Percentiles rank a stretch among this genome's conserved stretches.
Evolutionary conservation across 2,329 filamentous ascomycete species (phyloP).

Genomic region (Diaporthe citrichinensis): DNA sequence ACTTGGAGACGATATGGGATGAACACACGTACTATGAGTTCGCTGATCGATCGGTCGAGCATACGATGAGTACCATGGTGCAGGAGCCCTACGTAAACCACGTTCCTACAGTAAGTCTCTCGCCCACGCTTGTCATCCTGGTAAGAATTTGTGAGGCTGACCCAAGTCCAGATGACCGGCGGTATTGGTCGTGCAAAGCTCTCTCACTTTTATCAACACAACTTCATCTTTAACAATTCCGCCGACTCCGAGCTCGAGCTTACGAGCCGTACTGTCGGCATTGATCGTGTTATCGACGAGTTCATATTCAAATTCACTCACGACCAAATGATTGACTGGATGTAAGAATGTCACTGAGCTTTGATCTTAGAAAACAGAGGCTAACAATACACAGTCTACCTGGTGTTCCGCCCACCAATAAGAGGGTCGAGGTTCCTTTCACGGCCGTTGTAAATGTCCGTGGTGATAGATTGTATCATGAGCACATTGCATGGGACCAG

Average conservation of each 20-base stretch:
- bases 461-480: conserved; percentile 77
- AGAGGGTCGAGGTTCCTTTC: conserved; percentile 71
- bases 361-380: neutral
- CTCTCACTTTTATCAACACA: conserved; percentile 77
- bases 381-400: conserved; percentile 57
- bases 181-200: conserved; percentile 76
- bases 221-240: conserved; percentile 83
- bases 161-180: conserved; percentile 67
- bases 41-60: conserved; percentile 74
- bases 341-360: conserved; percentile 62
- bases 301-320: conserved; percentile 78
- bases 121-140: neutral
- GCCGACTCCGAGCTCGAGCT: conserved; percentile 77
- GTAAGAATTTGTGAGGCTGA: neutral
- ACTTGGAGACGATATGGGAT: conserved; percentile 84
- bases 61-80: conserved; percentile 74
- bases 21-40: conserved; percentile 83
- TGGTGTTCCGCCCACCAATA: conserved; percentile 68
- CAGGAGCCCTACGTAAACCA: conserved; percentile 74
- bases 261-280: conserved; percentile 78
- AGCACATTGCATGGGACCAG: conserved; percentile 81
- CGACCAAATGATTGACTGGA: conserved; percentile 74
- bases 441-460: conserved; percentile 77
- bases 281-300: conserved; percentile 80
- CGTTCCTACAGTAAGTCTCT: conserved; percentile 71